These are phyloP conservation scores for Nicotiana noctiflora DNA, from an alignment of 257 asterid species.

Conservation along the genomic window DNA sequence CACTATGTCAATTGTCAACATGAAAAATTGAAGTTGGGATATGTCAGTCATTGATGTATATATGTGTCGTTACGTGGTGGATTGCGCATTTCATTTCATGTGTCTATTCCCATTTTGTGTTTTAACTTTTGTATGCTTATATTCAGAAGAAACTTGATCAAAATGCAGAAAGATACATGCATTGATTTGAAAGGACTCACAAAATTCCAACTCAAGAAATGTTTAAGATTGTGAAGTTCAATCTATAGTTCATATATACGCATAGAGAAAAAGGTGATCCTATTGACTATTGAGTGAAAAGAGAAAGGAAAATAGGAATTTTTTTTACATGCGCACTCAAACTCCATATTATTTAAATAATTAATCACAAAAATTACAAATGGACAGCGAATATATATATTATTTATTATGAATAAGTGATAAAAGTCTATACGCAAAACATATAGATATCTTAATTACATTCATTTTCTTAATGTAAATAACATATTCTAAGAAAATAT, in stretches of 20 bases:
- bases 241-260: neutral
- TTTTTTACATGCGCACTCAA: too few species aligned
- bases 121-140: neutral
- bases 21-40: neutral
- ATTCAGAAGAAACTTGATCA: constrained; percentile 1
- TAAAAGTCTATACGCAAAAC: too few species aligned
- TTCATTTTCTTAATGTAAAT: too few species aligned
- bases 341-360: too few species aligned
- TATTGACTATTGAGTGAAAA: neutral
- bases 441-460: too few species aligned
- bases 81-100: neutral
- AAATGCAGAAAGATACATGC: neutral
- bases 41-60: neutral
- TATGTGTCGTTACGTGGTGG: constrained; percentile 15
- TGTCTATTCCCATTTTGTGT: neutral
- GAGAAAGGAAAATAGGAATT: neutral
- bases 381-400: too few species aligned
- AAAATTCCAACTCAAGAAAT: neutral
- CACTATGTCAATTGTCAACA: constrained; percentile 1
- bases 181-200: constrained; percentile 4
- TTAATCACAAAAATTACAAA: too few species aligned
- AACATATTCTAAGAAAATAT: too few species aligned
- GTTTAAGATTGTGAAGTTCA: neutral
- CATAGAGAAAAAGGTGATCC: neutral
- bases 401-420: too few species aligned